Base-by-base conservation (phyloP, 1,139 yeast species). In the Insectozyma bohioensis region DNA sequence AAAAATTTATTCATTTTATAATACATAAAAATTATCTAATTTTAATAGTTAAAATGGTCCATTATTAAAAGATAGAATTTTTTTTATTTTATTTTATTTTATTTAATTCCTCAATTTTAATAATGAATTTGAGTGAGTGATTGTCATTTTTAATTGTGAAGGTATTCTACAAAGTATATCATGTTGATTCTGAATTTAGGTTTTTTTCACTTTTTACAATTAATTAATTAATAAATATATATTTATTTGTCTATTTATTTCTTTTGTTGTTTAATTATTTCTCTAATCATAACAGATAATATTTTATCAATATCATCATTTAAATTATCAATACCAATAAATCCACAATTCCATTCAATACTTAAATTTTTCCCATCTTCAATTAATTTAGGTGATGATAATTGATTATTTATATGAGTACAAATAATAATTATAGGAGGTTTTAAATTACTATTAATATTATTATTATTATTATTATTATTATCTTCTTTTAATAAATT, bases 351-450 rank as follows among this genome's bases (percentile, higher is more conserved):
- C 90, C 90, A 82, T 17, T 60, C 49, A 21, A 58, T 51, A 0
- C 87, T 85, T 34, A 81, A 52, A 22, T 65, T 51, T 37, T 61
- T 63, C 0, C 92, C 94, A 35, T 67, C 60, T 25, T 73, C 73
- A 6, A 83, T 59, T 28, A 82, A 52, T 9, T 64, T 49, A 0
- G 85, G 85, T 17, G 85, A 76, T 0, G 80, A 75, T 27, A 79
- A 56, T 8, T 63, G 71, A 48, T 74, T 79, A 21, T 69, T 61
- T 0, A 63, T 50, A 47, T 82, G 82, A 0, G 90, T 81, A 45
- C 85, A 81, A 2, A 80, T 67, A 3, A 84, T 63, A 55, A 84
- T 62, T 7, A 81, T 72, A 0, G 90, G 88, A 1, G 92, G 94
- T 10, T 79, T 78, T 13, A 74, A 52, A 4, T 59, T 42, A 2